phyloP scores from a whole-genome alignment of 169 alveolate species.

The Plasmodium yoelii region DNA sequence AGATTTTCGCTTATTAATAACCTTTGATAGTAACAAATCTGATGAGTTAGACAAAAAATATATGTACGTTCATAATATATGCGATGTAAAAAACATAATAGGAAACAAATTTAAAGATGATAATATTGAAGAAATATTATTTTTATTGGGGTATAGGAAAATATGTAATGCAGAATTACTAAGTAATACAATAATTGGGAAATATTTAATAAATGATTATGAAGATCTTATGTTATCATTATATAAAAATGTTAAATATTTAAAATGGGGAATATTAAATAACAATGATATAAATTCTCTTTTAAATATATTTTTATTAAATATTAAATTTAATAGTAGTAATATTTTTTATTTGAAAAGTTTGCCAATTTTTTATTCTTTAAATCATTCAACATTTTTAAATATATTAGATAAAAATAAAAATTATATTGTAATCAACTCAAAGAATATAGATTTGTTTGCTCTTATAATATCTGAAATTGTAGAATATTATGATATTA shows the following conservation, averaged over 20 bases:
- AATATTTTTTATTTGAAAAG: constrained; percentile 54
- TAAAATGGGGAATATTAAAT: constrained; percentile 37
- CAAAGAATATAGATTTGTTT: constrained; percentile 40
- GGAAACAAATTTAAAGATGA: constrained; percentile 26
- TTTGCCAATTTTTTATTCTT: constrained; percentile 56
- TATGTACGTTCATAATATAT: constrained; percentile 46
- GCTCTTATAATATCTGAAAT: constrained; percentile 6
- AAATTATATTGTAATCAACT: constrained; percentile 27
- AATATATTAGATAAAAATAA: constrained; percentile 9
- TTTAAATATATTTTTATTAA: constrained; percentile 20
- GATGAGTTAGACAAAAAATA: background rate
- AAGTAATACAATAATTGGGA: constrained; percentile 9
- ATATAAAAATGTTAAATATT: constrained; percentile 11
- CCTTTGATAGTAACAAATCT: background rate
- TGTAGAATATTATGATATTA: background rate
- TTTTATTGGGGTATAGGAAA: constrained; percentile 54
- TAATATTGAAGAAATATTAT: constrained; percentile 31
- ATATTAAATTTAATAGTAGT: constrained; percentile 53
- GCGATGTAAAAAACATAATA: constrained; percentile 41
- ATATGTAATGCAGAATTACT: constrained; percentile 19
- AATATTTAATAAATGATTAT: constrained; percentile 47
- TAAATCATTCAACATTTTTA: constrained; percentile 26
- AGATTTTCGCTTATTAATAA: constrained; percentile 42
- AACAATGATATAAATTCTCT: constrained; percentile 11
- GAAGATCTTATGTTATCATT: constrained; percentile 58